Conservation (phyloP, 2,329 filamentous ascomycete species). For the Acrocalymma vagum region DNA sequence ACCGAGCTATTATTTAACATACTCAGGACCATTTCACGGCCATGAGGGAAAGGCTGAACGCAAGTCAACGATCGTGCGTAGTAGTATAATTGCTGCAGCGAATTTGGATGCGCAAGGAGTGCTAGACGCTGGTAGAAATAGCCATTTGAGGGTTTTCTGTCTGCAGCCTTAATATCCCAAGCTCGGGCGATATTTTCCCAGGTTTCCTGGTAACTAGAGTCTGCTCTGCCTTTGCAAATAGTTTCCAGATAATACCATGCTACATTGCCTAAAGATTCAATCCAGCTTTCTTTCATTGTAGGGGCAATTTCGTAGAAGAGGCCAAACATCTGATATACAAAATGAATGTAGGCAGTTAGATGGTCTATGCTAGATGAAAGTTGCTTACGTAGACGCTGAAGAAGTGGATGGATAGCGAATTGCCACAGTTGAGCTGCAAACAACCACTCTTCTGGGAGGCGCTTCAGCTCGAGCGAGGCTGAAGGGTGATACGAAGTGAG, state of each 20-base stretch:
- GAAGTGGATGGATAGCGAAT: conserved; percentile 86
- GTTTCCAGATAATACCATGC: conserved; percentile 88
- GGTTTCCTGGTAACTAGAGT: conserved; percentile 73
- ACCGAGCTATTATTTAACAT: conserved; percentile 66
- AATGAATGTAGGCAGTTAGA: conserved; percentile 90
- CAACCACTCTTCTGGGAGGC: conserved; percentile 79
- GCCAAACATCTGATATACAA: conserved; percentile 90
- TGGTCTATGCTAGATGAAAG: conserved; percentile 82
- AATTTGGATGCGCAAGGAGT: conserved; percentile 75
- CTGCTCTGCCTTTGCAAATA: conserved; percentile 80
- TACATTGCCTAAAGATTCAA: conserved; percentile 87
- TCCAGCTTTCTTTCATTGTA: conserved; percentile 87
- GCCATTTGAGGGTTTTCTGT: conserved; percentile 77
- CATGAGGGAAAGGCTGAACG: conserved; percentile 70
- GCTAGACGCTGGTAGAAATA: conserved; percentile 89
- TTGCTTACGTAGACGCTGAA: conserved; percentile 72
- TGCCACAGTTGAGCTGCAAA: conserved; percentile 97
- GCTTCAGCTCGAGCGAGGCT: conserved; percentile 71
- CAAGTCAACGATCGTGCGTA: conserved; percentile 77
- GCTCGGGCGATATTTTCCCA: conserved; percentile 82
- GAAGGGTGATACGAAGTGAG: conserved; percentile 84
- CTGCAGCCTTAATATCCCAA: conserved; percentile 87
- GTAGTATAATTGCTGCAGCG: conserved; percentile 75
- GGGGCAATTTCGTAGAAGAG: conserved; percentile 86
- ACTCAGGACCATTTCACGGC: conserved; percentile 74